Evolutionary conservation across 1,139 yeast species (phyloP).

Genomic region (Yarrowia galli): DNA sequence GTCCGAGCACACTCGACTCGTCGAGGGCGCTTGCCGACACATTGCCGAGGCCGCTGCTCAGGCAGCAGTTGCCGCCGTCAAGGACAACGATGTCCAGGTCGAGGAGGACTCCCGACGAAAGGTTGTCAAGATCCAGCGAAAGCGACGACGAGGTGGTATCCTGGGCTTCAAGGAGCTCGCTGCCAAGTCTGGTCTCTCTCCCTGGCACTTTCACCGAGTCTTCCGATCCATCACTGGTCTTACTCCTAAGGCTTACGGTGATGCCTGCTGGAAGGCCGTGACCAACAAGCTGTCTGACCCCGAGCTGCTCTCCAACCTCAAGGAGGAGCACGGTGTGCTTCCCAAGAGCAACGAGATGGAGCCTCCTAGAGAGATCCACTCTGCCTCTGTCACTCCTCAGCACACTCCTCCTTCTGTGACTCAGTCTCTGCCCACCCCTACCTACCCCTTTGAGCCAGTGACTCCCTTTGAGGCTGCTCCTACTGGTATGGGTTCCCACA

Average conservation of each 20-base stretch:
- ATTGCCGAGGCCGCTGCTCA: slow-evolving; percentile 81
- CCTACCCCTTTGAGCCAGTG: slow-evolving; percentile 28
- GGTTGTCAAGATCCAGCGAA: slow-evolving; percentile 52
- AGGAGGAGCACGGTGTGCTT: slow-evolving; percentile 24
- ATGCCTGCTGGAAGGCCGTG: slow-evolving; percentile 78
- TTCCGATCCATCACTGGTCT: slow-evolving; percentile 84
- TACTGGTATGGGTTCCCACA: background rate
- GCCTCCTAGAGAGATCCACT: slow-evolving; percentile 6
- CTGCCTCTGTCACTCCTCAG: slow-evolving; percentile 20
- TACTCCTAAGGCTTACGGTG: slow-evolving; percentile 90
- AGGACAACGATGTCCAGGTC: slow-evolving; percentile 42
- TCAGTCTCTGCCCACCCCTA: slow-evolving; percentile 28
- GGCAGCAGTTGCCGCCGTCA: slow-evolving; percentile 54
- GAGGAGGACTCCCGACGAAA: slow-evolving; percentile 44
- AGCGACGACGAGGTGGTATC: slow-evolving; percentile 83
- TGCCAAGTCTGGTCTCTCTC: slow-evolving; percentile 78
- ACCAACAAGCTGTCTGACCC: slow-evolving; percentile 44
- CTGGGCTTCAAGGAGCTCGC: slow-evolving; percentile 89
- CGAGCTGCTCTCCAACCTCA: slow-evolving; percentile 30
- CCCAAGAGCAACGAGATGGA: slow-evolving; percentile 1
- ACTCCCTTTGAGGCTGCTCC: slow-evolving; percentile 28
- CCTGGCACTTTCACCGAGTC: slow-evolving; percentile 95
- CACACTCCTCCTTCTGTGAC: slow-evolving; percentile 16
- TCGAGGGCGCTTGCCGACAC: slow-evolving; percentile 82
- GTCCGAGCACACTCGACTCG: slow-evolving; percentile 69